Conservation (phyloP, 2,329 filamentous ascomycete genomes). For the Didymella lethalis region DNA sequence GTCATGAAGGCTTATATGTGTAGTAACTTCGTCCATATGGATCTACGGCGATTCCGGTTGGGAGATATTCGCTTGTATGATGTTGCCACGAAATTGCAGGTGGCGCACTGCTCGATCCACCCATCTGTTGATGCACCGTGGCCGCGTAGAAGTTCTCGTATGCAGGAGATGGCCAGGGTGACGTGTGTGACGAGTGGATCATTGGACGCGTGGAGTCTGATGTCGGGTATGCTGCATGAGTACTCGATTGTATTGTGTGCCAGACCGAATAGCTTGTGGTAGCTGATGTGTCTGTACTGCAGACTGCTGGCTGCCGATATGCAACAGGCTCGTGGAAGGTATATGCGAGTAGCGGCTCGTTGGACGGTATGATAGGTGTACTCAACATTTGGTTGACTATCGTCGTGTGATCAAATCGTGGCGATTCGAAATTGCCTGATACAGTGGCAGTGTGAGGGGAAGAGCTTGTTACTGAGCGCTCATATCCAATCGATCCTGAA, state of each 20-base stretch:
- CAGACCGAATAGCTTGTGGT: not conserved
- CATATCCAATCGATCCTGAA: constrained; percentile 32
- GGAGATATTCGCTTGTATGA: not conserved
- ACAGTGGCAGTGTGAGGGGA: constrained; percentile 11
- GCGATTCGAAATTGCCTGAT: not conserved
- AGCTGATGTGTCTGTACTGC: not conserved
- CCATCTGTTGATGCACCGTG: not conserved
- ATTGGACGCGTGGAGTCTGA: not conserved
- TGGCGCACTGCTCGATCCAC: not conserved
- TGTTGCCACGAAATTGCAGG: not conserved
- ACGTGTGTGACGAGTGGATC: not conserved
- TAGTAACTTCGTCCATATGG: not conserved
- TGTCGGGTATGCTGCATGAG: not conserved
- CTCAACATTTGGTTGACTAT: not conserved
- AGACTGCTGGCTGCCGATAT: not conserved
- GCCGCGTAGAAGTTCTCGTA: not conserved
- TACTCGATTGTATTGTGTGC: not conserved
- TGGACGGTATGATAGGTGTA: not conserved
- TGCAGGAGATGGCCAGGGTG: not conserved
- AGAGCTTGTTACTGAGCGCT: constrained; percentile 5
- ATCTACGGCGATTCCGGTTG: not conserved
- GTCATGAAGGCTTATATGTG: constrained; percentile 4
- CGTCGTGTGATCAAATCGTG: not conserved
- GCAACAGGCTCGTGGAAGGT: not conserved
- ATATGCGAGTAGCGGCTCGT: not conserved